Conservation (phyloP, 345 rosid species). For the Moricandia moricandioides region DNA sequence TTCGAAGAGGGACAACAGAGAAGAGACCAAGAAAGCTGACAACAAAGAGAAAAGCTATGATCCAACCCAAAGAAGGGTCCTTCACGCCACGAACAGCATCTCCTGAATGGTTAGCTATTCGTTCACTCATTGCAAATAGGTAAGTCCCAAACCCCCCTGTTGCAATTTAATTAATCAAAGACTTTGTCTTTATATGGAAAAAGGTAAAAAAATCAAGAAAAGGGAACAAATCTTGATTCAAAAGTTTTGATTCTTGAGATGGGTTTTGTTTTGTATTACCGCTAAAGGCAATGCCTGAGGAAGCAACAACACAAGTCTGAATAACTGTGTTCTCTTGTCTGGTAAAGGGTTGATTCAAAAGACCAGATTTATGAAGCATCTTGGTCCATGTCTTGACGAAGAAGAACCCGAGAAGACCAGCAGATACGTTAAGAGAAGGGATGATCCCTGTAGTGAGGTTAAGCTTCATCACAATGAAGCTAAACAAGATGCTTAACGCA, state of each 20-base stretch:
- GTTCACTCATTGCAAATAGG: constrained; percentile 68
- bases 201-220: constrained; percentile 11
- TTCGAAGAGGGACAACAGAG: constrained; percentile 75
- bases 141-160: constrained; percentile 86
- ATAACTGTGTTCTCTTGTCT: constrained; percentile 86
- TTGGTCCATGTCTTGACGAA: constrained; percentile 63
- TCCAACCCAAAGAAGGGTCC: constrained; percentile 65
- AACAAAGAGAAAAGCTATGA: constrained; percentile 67
- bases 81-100: constrained; percentile 53
- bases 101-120: constrained; percentile 52
- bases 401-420: constrained; percentile 68
- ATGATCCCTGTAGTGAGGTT: constrained; percentile 70
- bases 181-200: constrained; percentile 12
- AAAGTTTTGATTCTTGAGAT: background rate
- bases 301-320: constrained; percentile 86
- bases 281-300: constrained; percentile 95
- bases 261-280: constrained; percentile 40
- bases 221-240: constrained; percentile 8
- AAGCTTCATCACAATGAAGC: constrained; percentile 65
- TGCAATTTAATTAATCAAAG: constrained; percentile 6
- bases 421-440: constrained; percentile 72
- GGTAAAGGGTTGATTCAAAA: constrained; percentile 71
- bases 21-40: constrained; percentile 92
- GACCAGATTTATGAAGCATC: constrained; percentile 47
- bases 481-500: constrained; percentile 48